A percentile compares a stretch with the other conserved stretches of the same genome.
Conservation (phyloP, 768 basidiomycete species). For the Calvatia gigantea region DNA sequence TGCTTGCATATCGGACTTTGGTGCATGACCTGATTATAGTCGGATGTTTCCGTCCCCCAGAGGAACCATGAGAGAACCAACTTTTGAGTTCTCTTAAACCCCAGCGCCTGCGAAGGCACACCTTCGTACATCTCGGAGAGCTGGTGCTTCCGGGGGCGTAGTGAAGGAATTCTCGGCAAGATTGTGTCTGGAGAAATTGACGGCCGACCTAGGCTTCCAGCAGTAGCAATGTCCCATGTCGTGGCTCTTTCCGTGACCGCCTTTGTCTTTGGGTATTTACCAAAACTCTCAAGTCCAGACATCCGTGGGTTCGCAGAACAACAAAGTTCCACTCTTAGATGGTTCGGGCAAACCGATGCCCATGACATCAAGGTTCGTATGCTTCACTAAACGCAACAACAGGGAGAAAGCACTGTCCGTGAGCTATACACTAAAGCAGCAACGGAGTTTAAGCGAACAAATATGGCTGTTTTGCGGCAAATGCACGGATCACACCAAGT, state of each 20-base stretch:
- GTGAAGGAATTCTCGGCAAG: background rate
- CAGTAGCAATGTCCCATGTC: too few species aligned
- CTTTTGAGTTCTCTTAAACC: background rate
- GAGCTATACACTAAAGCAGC: too few species aligned
- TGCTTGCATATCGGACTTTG: constrained; percentile 9
- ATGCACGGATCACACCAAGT: too few species aligned
- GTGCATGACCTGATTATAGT: background rate
- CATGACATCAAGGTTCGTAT: background rate
- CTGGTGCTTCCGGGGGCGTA: background rate
- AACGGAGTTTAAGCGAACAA: too few species aligned
- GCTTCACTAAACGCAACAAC: too few species aligned
- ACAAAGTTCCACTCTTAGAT: background rate
- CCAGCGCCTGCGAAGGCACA: background rate
- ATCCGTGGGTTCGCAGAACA: background rate
- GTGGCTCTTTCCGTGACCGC: too few species aligned
- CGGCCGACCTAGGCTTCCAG: too few species aligned
- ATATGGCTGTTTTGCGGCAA: too few species aligned
- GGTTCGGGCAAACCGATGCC: background rate
- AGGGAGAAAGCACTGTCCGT: too few species aligned
- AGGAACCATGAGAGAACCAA: background rate
- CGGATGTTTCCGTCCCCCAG: constrained; percentile 8
- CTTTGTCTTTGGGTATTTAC: background rate
- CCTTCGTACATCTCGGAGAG: constrained; percentile 6
- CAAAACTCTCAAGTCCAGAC: constrained; percentile 1
- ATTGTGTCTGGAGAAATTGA: background rate